Percentiles rank a stretch among this genome's conserved stretches.
Conservation (phyloP, 352 stramenopile genomes). For the Phytophthora foliorum region DNA sequence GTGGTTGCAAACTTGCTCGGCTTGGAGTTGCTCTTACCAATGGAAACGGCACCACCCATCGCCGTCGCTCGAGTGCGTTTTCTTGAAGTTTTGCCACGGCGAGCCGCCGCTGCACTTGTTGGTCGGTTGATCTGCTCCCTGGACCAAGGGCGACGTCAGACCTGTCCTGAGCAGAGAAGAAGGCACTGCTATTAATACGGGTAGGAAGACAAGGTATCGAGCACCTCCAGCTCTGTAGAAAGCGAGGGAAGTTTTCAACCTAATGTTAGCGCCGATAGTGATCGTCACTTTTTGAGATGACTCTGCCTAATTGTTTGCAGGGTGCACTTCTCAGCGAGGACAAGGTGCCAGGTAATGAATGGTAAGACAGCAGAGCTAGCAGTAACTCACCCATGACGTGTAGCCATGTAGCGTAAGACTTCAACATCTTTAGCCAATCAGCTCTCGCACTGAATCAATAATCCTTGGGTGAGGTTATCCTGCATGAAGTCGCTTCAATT, state of each 20-base stretch:
- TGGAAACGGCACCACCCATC: slow-evolving; percentile 42
- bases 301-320: neutral
- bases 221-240: neutral
- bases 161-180: neutral
- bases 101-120: neutral
- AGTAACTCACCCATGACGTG: too few species aligned
- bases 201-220: neutral
- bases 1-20: slow-evolving; percentile 20
- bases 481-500: too few species aligned
- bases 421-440: slow-evolving; percentile 26
- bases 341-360: too few species aligned
- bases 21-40: slow-evolving; percentile 15
- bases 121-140: neutral
- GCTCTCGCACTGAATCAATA: too few species aligned
- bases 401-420: too few species aligned
- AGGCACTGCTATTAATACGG: slow-evolving; percentile 21
- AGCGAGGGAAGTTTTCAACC: neutral
- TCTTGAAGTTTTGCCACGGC: neutral
- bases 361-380: too few species aligned
- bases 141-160: neutral
- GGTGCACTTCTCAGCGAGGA: too few species aligned
- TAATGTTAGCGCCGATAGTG: slow-evolving; percentile 18
- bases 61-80: slow-evolving; percentile 6
- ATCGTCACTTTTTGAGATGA: neutral
- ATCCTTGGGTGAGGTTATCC: too few species aligned